Conservation (phyloP, 2,329 filamentous ascomycete species). For the Fusarium sp. region DNA sequence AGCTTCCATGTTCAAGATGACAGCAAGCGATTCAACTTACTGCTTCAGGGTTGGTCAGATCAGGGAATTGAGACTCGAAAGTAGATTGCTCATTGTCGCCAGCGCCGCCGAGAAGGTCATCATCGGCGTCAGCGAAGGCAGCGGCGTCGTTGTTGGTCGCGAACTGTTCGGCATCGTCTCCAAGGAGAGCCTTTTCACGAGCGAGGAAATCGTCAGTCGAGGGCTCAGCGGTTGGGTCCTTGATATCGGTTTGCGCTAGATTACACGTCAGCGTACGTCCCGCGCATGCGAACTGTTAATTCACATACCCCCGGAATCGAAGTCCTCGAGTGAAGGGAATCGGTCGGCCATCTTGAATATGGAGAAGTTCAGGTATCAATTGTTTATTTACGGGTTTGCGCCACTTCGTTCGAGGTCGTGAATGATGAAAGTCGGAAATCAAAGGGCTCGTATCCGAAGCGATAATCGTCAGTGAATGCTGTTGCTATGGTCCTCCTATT, state of each 20-base stretch:
- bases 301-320: slow-evolving; percentile 72
- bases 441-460: slow-evolving; percentile 14
- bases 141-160: slow-evolving; percentile 78
- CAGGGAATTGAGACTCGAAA: slow-evolving; percentile 93
- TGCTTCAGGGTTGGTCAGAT: slow-evolving; percentile 65
- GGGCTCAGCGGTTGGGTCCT: slow-evolving; percentile 67
- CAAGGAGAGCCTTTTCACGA: slow-evolving; percentile 89
- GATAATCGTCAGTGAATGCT: slow-evolving; percentile 38
- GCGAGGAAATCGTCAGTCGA: slow-evolving; percentile 87
- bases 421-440: slow-evolving; percentile 7
- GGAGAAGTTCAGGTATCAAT: slow-evolving; percentile 3
- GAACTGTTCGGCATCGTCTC: slow-evolving; percentile 94
- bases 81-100: slow-evolving; percentile 64
- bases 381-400: slow-evolving; percentile 1
- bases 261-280: slow-evolving; percentile 38
- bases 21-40: slow-evolving; percentile 45
- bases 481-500: slow-evolving; percentile 47
- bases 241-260: slow-evolving; percentile 76
- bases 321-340: slow-evolving; percentile 84
- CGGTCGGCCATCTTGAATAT: slow-evolving; percentile 75
- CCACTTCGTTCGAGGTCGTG: background rate
- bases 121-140: slow-evolving; percentile 71
- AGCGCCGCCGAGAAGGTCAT: slow-evolving; percentile 80
- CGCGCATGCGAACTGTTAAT: slow-evolving; percentile 28
- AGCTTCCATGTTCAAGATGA: slow-evolving; percentile 9